Percentiles rank a stretch among this genome's conserved stretches.
phyloP scores from a whole-genome alignment of 2,329 filamentous ascomycete species.

The Penicillium sp. region DNA sequence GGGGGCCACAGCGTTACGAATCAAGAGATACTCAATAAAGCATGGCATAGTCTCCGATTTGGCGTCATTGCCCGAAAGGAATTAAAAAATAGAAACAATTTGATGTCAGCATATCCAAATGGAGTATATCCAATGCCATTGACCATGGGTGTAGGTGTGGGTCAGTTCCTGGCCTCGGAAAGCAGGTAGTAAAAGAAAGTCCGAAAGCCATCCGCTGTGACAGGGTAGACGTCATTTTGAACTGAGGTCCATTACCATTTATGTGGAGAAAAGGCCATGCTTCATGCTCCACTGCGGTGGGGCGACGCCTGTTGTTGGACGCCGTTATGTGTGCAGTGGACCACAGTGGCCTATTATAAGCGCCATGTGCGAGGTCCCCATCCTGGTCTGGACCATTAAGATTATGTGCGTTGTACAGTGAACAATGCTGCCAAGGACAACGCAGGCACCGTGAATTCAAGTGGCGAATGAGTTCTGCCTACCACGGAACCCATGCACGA shows the following conservation, averaged over 20 bases:
- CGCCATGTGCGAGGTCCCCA: background rate
- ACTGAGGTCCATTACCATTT: conserved; percentile 5
- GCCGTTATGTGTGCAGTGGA: conserved; percentile 4
- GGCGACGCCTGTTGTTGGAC: conserved; percentile 9
- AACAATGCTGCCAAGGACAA: background rate
- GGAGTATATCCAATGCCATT: conserved; percentile 5
- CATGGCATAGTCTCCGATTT: background rate
- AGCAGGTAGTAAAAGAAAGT: conserved; percentile 7
- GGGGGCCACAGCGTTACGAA: conserved; percentile 9
- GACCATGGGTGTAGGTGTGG: conserved; percentile 8
- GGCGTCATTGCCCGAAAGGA: conserved; percentile 14
- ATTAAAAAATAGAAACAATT: conserved; percentile 15
- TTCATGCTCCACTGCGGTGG: conserved; percentile 12
- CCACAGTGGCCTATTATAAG: conserved; percentile 7
- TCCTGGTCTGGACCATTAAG: background rate
- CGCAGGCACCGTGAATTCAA: background rate
- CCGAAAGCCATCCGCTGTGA: conserved; percentile 19
- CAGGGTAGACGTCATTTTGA: conserved; percentile 21
- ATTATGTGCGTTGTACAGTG: background rate
- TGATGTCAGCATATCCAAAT: conserved; percentile 1
- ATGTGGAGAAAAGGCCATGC: conserved; percentile 14
- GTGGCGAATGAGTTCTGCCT: background rate
- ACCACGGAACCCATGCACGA: background rate
- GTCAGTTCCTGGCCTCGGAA: conserved; percentile 7
- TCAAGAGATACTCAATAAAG: conserved; percentile 1